Base-by-base conservation (phyloP, 306 rosid species). In the Cucumis melo region DNA sequence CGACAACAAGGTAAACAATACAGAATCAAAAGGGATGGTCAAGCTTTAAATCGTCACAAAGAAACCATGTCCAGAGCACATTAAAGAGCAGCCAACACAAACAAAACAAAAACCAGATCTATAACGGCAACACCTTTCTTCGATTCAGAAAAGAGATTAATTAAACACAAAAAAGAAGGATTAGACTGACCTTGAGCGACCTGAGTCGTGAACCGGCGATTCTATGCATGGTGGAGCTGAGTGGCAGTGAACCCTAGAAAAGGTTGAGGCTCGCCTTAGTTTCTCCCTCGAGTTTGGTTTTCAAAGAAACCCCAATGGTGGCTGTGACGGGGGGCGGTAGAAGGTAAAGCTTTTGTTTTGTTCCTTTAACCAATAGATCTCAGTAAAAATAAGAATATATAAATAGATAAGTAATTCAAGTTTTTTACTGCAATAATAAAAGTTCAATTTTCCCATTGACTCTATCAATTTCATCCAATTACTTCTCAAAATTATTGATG, bases 151-250 rank as follows among this genome's bases (percentile, higher is more conserved):
- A 38, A 66, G 53, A 66, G 54, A 66, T 32, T 62, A 2, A 62
- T 34, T 4, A 3, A 62, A 62, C 21, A 19, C 44, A 2, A 74
- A 21, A 21, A 39, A 23, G 53, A 24, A 71, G 9, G 65, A 57
- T 27, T 56, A 29, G 20, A 75, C 80, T 78, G 81, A 93, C 98
- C 98, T 89, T 93, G 85, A 91, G 93, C 76, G 90, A 81, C 73
- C 83, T 51, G 78, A 86, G 83, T 24, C 94, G 87, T 19, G 88
- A 89, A 82, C 91, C 88, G n/a, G 92, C 87, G 57, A 85, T 81
- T 84, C 89, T 86, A 76, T 85, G 86, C 98, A 93, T 93, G 88
- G 59, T 39, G 80, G 65, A 10, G 77, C 58, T 50, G 1, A 61
- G 61, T 41, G 14, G 60, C 79, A 77, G 53, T 54, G 36, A 74